Evolutionary conservation across 2,329 filamentous ascomycete genomes (phyloP).

Genomic region (Fusarium pininemorale): DNA sequence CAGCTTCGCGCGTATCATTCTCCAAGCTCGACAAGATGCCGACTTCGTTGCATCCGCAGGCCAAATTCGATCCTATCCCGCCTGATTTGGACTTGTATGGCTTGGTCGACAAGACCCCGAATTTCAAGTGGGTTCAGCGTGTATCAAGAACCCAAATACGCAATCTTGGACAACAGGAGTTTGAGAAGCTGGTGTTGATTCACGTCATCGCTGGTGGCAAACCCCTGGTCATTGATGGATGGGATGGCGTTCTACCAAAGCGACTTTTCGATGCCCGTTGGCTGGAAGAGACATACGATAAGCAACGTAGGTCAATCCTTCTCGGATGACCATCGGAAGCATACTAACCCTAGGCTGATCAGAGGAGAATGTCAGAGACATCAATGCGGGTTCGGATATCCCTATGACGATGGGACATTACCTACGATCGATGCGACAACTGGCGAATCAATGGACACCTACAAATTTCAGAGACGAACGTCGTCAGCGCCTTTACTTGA

Average conservation of each 20-base stretch:
- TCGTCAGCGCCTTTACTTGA: slow-evolving; percentile 89
- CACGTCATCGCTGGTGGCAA: slow-evolving; percentile 88
- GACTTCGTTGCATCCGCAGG: slow-evolving; percentile 76
- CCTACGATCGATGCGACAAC: slow-evolving; percentile 82
- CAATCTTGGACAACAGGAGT: slow-evolving; percentile 77
- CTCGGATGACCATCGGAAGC: background rate
- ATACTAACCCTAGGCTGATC: slow-evolving; percentile 31
- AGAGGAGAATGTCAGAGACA: slow-evolving; percentile 88
- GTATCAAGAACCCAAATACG: slow-evolving; percentile 83
- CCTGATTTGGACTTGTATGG: slow-evolving; percentile 81
- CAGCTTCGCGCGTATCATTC: slow-evolving; percentile 8
- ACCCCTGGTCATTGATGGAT: slow-evolving; percentile 90
- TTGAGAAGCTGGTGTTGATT: slow-evolving; percentile 84
- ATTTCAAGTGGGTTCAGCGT: slow-evolving; percentile 87
- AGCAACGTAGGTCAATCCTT: slow-evolving; percentile 69
- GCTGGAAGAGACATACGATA: slow-evolving; percentile 81
- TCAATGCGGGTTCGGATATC: slow-evolving; percentile 76
- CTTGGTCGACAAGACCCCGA: slow-evolving; percentile 80
- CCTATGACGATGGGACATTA: slow-evolving; percentile 92
- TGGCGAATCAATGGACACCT: slow-evolving; percentile 83
- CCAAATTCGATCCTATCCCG: slow-evolving; percentile 90
- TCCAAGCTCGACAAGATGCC: slow-evolving; percentile 68
- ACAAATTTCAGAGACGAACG: slow-evolving; percentile 81
- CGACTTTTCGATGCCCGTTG: slow-evolving; percentile 83
- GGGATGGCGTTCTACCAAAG: slow-evolving; percentile 77